Percentiles rank a stretch among this genome's conserved stretches.
Conservation (phyloP, 192 early-diverging fungal genomes). For the Podila epigama region DNA sequence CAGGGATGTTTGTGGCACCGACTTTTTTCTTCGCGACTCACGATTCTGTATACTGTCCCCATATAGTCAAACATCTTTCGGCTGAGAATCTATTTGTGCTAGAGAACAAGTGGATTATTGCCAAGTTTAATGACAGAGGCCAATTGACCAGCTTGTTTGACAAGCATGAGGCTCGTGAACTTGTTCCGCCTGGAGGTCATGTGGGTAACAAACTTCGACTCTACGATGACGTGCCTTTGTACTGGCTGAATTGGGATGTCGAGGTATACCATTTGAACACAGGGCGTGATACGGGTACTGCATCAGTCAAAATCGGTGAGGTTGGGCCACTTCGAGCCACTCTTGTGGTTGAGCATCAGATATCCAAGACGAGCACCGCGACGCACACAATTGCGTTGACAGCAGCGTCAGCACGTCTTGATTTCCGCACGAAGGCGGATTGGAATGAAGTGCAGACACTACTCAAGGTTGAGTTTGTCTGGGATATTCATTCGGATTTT, state of each 20-base stretch:
- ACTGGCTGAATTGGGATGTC: conserved; percentile 67
- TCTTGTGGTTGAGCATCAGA: conserved; percentile 65
- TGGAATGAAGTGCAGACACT: conserved; percentile 87
- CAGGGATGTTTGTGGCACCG: too few species aligned
- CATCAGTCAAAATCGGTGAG: conserved; percentile 62
- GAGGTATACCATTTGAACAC: conserved; percentile 97
- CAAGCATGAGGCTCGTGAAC: conserved; percentile 59
- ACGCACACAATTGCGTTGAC: conserved; percentile 80
- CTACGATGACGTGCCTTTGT: conserved; percentile 82
- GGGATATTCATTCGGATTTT: conserved; percentile 81
- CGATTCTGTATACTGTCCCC: too few species aligned
- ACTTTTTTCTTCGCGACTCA: too few species aligned
- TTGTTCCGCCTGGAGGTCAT: conserved; percentile 60
- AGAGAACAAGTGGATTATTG: conserved; percentile 78
- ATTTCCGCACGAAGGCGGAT: conserved; percentile 89
- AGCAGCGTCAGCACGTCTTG: conserved; percentile 74
- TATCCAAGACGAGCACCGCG: conserved; percentile 74
- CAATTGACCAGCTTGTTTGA: conserved; percentile 76
- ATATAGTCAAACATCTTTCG: background rate
- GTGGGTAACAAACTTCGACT: conserved; percentile 80
- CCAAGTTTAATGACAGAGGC: conserved; percentile 76
- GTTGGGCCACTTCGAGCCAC: conserved; percentile 85
- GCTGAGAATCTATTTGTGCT: conserved; percentile 60
- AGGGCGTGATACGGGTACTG: conserved; percentile 65
- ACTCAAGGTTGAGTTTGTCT: conserved; percentile 89